Conservation (phyloP, 345 rosid genomes). For the Pistacia vera region DNA sequence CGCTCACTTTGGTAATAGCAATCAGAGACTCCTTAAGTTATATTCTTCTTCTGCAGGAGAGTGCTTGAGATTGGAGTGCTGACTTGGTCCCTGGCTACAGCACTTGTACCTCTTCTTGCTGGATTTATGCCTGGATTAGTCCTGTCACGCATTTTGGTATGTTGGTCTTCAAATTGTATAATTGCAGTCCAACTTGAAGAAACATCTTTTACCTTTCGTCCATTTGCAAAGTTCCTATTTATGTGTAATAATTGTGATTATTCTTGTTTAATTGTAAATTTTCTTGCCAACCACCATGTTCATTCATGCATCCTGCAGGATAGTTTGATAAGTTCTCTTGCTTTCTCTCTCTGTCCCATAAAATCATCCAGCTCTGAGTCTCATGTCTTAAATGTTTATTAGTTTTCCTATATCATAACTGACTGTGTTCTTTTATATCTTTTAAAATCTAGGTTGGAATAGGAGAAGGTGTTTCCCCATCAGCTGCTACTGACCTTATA, state of each 20-base stretch:
- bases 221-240: not conserved
- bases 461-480: slow-evolving; percentile 98
- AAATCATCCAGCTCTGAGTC: slow-evolving; percentile 9
- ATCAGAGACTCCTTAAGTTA: not conserved
- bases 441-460: slow-evolving; percentile 78
- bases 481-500: slow-evolving; percentile 97
- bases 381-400: not conserved
- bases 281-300: not conserved
- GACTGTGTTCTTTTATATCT: slow-evolving; percentile 7
- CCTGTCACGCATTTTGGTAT: slow-evolving; percentile 79
- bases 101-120: slow-evolving; percentile 78
- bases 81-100: slow-evolving; percentile 88
- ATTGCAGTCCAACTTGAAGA: not conserved
- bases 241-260: not conserved
- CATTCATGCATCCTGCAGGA: slow-evolving; percentile 10
- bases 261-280: not conserved
- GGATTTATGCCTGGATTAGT: slow-evolving; percentile 92
- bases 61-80: slow-evolving; percentile 86
- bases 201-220: slow-evolving; percentile 6
- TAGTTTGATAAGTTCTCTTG: not conserved
- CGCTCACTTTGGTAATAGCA: too few relatives aligned
- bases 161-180: slow-evolving; percentile 4
- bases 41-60: slow-evolving; percentile 51
- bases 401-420: not conserved
- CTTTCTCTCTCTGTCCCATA: not conserved